A percentile compares a stretch with the other conserved stretches of the same genome.
Conservation (phyloP, 441 rosid species). For the Euphorbia celastroides region DNA sequence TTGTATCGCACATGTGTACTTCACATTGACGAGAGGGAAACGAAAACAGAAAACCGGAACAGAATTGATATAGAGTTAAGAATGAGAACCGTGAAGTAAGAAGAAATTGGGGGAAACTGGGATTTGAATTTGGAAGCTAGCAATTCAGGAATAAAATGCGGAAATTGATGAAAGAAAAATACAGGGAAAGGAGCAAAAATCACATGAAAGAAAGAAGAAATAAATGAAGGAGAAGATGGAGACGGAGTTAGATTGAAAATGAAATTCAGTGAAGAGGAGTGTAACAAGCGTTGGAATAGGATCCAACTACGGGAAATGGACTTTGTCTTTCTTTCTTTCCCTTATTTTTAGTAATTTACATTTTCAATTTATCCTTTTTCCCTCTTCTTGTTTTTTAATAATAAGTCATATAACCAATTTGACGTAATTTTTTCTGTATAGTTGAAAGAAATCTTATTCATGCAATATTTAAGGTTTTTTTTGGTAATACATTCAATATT, state of each 20-base stretch:
- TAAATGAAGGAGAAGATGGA: not conserved
- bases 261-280: not conserved
- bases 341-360: too few relatives aligned
- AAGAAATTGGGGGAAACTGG: not conserved
- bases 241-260: not conserved
- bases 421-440: too few relatives aligned
- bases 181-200: conserved; percentile 27
- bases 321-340: not conserved
- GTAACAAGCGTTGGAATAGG: conserved; percentile 35
- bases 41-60: conserved; percentile 6
- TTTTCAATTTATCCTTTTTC: not conserved
- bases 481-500: too few relatives aligned
- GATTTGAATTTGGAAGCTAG: not conserved
- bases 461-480: too few relatives aligned
- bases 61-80: not conserved
- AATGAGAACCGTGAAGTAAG: too few relatives aligned
- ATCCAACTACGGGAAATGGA: conserved; percentile 39
- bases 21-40: conserved; percentile 9
- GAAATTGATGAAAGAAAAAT: not conserved
- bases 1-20: not conserved
- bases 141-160: not conserved
- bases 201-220: too few relatives aligned
- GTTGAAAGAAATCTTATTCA: too few relatives aligned
- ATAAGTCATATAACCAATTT: too few relatives aligned
- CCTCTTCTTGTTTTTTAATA: not conserved